Evolutionary conservation across 768 basidiomycete species (phyloP).

Genomic region (Termitomyces sp.): DNA sequence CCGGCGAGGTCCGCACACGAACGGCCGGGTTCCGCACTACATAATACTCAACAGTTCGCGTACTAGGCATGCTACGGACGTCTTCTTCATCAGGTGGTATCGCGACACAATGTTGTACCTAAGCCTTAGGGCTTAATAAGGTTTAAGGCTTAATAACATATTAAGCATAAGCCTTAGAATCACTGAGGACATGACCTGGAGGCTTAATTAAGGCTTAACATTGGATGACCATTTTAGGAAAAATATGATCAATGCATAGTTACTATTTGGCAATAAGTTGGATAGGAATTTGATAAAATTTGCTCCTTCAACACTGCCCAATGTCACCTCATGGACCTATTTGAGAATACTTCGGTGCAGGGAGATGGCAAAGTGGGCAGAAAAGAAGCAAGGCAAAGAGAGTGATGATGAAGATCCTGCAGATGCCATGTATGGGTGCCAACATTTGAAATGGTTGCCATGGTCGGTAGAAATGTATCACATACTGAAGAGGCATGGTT

Average conservation of each 20-base stretch:
- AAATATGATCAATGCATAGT: background rate
- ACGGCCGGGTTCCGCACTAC: no score
- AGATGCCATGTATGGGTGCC: background rate
- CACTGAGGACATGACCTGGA: background rate
- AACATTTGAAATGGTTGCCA: background rate
- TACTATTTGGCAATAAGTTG: no score
- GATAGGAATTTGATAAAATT: no score
- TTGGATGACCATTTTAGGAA: background rate
- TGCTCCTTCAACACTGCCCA: no score
- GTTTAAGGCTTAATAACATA: background rate
- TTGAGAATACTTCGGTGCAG: background rate
- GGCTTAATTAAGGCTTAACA: background rate
- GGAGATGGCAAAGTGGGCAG: background rate
- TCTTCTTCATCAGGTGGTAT: no score
- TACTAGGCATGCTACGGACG: no score
- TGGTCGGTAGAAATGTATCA: background rate
- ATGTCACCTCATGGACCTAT: no score
- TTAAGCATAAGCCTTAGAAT: background rate
- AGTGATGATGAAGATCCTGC: background rate
- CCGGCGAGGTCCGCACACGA: no score
- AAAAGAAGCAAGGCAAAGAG: conserved; percentile 4
- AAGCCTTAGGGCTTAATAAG: no score
- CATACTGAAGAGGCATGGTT: background rate
- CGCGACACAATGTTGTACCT: no score
- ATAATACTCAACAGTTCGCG: no score